These are phyloP conservation scores for Saccharum hybrid DNA, from an alignment of 202 grass and related monocot species.

Conservation along the genomic window DNA sequence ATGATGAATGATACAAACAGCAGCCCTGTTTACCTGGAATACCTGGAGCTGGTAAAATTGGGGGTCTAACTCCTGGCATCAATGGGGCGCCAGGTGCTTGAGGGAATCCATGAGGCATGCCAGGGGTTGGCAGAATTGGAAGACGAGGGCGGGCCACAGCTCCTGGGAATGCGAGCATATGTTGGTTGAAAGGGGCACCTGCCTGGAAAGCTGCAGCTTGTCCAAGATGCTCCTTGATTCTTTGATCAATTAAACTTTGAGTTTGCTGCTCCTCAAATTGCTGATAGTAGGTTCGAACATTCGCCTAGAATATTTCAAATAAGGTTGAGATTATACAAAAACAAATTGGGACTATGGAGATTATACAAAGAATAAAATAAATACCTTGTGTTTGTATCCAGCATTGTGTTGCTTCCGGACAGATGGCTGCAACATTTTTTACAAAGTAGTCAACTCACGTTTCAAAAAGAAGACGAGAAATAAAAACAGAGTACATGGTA, in stretches of 20 bases:
- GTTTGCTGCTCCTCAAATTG: conserved; percentile 99
- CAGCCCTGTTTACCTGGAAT: conserved; percentile 62
- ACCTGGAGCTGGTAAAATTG: conserved; percentile 77
- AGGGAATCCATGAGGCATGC: conserved; percentile 57
- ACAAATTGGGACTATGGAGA: conserved; percentile 16
- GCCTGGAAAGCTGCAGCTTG: conserved; percentile 95
- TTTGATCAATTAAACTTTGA: conserved; percentile 97
- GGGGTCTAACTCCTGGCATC: conserved; percentile 71
- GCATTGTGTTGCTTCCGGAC: conserved; percentile 98
- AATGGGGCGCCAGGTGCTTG: conserved; percentile 50
- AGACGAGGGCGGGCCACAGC: conserved; percentile 66
- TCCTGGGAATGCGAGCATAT: conserved; percentile 77
- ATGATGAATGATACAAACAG: conserved; percentile 21
- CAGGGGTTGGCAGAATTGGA: conserved; percentile 72
- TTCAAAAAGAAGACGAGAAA: conserved; percentile 2
- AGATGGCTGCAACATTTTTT: conserved; percentile 81
- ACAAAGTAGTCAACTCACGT: conserved; percentile 36
- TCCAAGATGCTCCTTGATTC: conserved; percentile 97
- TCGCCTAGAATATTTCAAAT: conserved; percentile 63
- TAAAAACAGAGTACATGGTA: conserved; percentile 1
- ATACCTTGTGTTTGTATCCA: conserved; percentile 99
- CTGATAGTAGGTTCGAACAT: conserved; percentile 95
- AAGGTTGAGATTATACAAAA: conserved; percentile 13
- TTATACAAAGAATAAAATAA: conserved; percentile 40
- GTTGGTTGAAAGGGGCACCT: conserved; percentile 79